A percentile compares a stretch with the other conserved stretches of the same genome.
These are phyloP conservation scores for Daphne laureola DNA, from an alignment of 441 rosid genomes.

Conservation along the genomic window DNA sequence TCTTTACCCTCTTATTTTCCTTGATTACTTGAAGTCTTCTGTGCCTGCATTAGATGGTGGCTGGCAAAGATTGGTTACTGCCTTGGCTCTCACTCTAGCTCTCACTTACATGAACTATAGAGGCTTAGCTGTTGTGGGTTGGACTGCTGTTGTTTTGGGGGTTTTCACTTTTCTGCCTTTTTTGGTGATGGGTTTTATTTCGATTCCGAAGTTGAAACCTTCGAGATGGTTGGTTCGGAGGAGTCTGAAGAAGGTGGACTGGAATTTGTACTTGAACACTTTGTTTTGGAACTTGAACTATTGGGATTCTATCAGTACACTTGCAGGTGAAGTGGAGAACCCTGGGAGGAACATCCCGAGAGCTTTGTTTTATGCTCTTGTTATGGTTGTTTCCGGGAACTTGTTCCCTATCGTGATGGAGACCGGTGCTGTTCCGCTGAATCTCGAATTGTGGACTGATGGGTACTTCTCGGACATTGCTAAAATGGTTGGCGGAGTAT, in stretches of 20 bases:
- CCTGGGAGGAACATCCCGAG: slow-evolving; percentile 50
- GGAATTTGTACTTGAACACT: slow-evolving; percentile 53
- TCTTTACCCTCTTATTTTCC: slow-evolving; percentile 55
- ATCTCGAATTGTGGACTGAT: slow-evolving; percentile 48
- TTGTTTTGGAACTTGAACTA: slow-evolving; percentile 76
- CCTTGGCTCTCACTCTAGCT: slow-evolving; percentile 31
- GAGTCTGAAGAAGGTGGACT: slow-evolving; percentile 34
- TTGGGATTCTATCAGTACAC: slow-evolving; percentile 65
- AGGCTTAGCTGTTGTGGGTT: slow-evolving; percentile 51
- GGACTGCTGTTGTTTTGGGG: slow-evolving; percentile 54
- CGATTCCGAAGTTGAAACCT: slow-evolving; percentile 47
- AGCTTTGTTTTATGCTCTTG: slow-evolving; percentile 44
- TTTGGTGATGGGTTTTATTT: slow-evolving; percentile 51
- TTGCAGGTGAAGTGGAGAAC: slow-evolving; percentile 55
- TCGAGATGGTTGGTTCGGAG: slow-evolving; percentile 46
- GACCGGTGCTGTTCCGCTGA: slow-evolving; percentile 48
- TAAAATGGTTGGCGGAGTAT: slow-evolving; percentile 45
- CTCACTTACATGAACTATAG: slow-evolving; percentile 54
- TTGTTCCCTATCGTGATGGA: slow-evolving; percentile 53
- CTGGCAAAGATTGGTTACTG: slow-evolving; percentile 30
- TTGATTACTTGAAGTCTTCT: slow-evolving; percentile 48
- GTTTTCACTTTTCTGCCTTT: slow-evolving; percentile 53
- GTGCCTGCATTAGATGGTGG: slow-evolving; percentile 47
- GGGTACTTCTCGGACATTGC: slow-evolving; percentile 62
- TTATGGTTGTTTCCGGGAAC: slow-evolving; percentile 41